These are phyloP conservation scores for Manihot esculenta DNA, from an alignment of 441 rosid species.

Conservation along the genomic window DNA sequence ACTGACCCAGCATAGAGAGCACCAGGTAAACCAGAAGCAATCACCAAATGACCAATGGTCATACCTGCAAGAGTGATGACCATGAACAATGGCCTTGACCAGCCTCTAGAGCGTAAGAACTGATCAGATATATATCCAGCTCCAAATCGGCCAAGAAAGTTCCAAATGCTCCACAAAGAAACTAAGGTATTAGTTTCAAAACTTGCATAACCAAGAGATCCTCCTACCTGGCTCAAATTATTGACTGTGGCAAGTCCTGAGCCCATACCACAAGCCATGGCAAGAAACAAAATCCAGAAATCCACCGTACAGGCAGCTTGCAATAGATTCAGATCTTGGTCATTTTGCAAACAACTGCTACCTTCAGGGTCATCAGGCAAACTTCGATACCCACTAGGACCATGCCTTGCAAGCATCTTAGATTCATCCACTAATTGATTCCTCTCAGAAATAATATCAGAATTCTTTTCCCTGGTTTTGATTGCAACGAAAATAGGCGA, in stretches of 20 bases:
- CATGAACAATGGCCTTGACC: constrained; percentile 59
- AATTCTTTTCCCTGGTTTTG: constrained; percentile 33
- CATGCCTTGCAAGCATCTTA: not conserved
- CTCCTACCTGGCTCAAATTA: constrained; percentile 65
- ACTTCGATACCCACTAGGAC: constrained; percentile 14
- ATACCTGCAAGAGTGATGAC: constrained; percentile 49
- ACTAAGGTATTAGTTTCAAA: constrained; percentile 50
- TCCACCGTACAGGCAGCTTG: constrained; percentile 46
- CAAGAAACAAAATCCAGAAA: constrained; percentile 66
- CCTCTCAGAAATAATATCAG: constrained; percentile 14
- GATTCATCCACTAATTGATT: constrained; percentile 27
- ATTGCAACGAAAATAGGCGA: constrained; percentile 50
- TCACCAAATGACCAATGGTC: constrained; percentile 47
- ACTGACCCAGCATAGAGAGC: constrained; percentile 54
- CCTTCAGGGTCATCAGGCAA: constrained; percentile 20
- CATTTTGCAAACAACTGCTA: constrained; percentile 5
- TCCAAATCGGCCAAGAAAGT: constrained; percentile 65
- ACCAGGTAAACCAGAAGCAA: constrained; percentile 56
- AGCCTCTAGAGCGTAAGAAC: constrained; percentile 46
- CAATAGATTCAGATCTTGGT: constrained; percentile 40
- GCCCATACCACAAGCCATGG: constrained; percentile 81
- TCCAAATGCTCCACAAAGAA: constrained; percentile 70
- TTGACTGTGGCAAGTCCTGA: constrained; percentile 63
- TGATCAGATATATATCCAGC: constrained; percentile 56
- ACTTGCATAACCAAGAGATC: constrained; percentile 59